A percentile compares a stretch with the other conserved stretches of the same genome.
Evolutionary conservation across 179 eudicot species (phyloP).

Genomic region (Silene coronaria): DNA sequence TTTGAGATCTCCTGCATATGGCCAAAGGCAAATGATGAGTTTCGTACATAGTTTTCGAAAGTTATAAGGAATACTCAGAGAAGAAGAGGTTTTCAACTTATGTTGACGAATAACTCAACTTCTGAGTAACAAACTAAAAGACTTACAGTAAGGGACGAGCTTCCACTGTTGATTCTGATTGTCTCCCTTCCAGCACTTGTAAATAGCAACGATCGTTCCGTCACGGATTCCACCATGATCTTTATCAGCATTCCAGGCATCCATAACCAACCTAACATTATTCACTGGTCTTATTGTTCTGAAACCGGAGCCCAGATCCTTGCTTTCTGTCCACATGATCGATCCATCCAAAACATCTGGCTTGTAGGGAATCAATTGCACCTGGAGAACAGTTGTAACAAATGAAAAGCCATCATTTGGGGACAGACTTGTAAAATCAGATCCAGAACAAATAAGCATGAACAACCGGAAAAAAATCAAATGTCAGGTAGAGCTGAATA

Average conservation of each 20-base stretch:
- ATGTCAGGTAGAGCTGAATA: not conserved
- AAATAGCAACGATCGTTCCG: slow-evolving; percentile 61
- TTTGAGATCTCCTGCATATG: slow-evolving; percentile 6
- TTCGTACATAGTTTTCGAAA: not conserved
- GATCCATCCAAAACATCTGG: slow-evolving; percentile 55
- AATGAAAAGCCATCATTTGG: not conserved
- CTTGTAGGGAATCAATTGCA: slow-evolving; percentile 51
- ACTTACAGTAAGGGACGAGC: slow-evolving; percentile 61
- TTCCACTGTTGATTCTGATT: slow-evolving; percentile 89
- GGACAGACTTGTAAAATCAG: not conserved
- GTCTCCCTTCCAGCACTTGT: slow-evolving; percentile 72
- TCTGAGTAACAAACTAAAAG: not conserved
- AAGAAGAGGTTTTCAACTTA: not conserved
- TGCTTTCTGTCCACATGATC: slow-evolving; percentile 74
- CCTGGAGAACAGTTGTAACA: slow-evolving; percentile 27
- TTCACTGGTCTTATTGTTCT: slow-evolving; percentile 70
- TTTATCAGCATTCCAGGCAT: slow-evolving; percentile 73
- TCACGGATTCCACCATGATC: slow-evolving; percentile 76
- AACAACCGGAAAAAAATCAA: not conserved
- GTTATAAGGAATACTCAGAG: no score
- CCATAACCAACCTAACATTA: slow-evolving; percentile 55
- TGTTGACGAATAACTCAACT: not conserved
- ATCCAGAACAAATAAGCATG: not conserved
- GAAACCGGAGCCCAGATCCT: slow-evolving; percentile 59
- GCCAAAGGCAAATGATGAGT: not conserved